Base-by-base conservation (phyloP, 139 green algal species). In the Monoraphidium neglectum region DNA sequence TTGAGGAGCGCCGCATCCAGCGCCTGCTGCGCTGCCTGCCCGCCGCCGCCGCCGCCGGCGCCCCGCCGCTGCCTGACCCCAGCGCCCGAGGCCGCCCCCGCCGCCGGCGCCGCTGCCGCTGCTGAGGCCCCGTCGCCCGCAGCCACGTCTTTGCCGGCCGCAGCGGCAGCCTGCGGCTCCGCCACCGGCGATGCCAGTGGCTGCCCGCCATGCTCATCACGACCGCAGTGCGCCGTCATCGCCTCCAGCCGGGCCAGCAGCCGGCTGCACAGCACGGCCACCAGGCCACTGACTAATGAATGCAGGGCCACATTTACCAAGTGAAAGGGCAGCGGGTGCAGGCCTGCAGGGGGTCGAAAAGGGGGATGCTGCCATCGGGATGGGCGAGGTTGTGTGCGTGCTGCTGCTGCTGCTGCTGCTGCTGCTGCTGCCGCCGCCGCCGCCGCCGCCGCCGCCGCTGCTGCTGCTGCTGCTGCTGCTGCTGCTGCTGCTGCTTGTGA, bases 311-410 rank as follows among this genome's bases (percentile, higher is more conserved):
- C 49, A 62, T 90, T 93, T 46, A 65, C 57, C 0, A 80, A 12
- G 61, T 95, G 91, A 73, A 93, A 94, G 0, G 76, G 74, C 24
- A 90, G 61, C 0, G 90, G 86, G 68, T 90, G 72, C 16, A 92
- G 40, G 0, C 78, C 82, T 74, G 40, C 47, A n/a, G 30, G 62
- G 8, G 43, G 49, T n/a, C 49, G 49, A 59, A 15, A 15, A 59
- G 18, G 49, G 49, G 15, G 49, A 18, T 59, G 49, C 49, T 18
- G 49, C 16, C 49, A 18, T 15, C 49, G 18, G 49, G n/a, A n/a
- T n/a, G n/a, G n/a, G n/a, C 49, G 49, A 18, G 49, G 49, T 59
- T 59, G 49, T 59, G 16, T 15, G 49, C 49, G 49, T n/a, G n/a
- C n/a, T n/a, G n/a, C n/a, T n/a, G n/a, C n/a, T n/a, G n/a, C n/a